Evolutionary conservation across 78 protist genomes (phyloP), one percentile per base, ranked within the genome.

Genomic region (Chrysochromulina parva): DNA sequence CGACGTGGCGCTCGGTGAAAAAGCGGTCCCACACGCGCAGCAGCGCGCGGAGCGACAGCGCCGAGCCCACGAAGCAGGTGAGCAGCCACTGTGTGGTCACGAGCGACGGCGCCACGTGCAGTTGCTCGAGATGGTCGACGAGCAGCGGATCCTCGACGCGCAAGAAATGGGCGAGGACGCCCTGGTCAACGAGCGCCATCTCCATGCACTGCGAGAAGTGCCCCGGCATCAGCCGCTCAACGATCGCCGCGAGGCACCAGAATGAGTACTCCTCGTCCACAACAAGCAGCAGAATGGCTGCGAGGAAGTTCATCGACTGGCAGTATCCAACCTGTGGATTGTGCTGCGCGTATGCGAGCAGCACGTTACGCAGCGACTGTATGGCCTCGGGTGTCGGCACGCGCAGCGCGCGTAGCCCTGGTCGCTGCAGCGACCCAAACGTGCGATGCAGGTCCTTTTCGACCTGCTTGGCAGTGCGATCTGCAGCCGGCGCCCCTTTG

Each of bases 241-340:
- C 76, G 59, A 97, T 78, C 22, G 93, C 52, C 38, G 71, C 91
- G n/a, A 97, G 65, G 65, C 81, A 50, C 98, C 97, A 96, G 92
- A 96, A 97, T 62, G 97, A 95, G 59, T 90, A 89, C 81, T 96
- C 95, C 82, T 97, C 98, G 87, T 92, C 91, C 95, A 96, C 92
- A 71, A 62, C 38, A n/a, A 96, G 60, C 59, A 97, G 92, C 60
- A 97, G 91, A 62, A 90, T 60, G 4, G 95, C 98, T 10, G 81
- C 97, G 11, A 97, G 57, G 81, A 95, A 96, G 82, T 97, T 97
- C 96, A 97, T 94, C 82, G 96, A 90, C 69, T 97, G 98, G 89
- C 98, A 96, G 92, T 97, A 97, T 22, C 97, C 96, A n/a, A 97
- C 95, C 26, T n/a, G n/a, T 0, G 90, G 66, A 53, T 59, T n/a